Evolutionary conservation across 2,329 filamentous ascomycete genomes (phyloP).

Genomic region (Leptographium wingfieldii): DNA sequence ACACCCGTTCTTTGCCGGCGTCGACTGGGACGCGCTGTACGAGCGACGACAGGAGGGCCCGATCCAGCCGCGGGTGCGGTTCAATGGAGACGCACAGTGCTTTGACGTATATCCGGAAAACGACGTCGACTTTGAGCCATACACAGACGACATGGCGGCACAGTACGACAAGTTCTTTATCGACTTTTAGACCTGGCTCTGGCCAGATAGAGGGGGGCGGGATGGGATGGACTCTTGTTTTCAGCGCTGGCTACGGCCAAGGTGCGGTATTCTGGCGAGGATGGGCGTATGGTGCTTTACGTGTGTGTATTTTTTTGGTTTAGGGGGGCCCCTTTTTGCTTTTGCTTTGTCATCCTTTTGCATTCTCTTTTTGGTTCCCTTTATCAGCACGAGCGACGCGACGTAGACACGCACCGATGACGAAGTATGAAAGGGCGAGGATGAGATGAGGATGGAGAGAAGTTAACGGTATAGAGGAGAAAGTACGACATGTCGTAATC

Average conservation of each 20-base stretch:
- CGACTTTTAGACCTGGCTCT: conserved; percentile 42
- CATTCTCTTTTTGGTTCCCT: neutral
- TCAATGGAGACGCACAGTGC: conserved; percentile 63
- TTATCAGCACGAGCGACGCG: neutral
- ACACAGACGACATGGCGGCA: conserved; percentile 54
- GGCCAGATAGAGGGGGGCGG: neutral
- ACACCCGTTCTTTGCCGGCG: conserved; percentile 61
- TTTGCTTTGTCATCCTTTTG: neutral
- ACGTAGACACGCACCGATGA: neutral
- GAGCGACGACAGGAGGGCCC: conserved; percentile 52
- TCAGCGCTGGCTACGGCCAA: neutral
- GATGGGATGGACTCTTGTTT: neutral
- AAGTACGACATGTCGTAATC: neutral
- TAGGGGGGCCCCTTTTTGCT: neutral
- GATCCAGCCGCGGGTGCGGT: conserved; percentile 62
- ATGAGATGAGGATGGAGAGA: neutral
- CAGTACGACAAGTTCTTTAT: conserved; percentile 61
- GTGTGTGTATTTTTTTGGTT: neutral
- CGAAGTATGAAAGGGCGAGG: neutral
- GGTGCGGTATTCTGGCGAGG: neutral
- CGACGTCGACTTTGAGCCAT: conserved; percentile 49
- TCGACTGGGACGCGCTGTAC: conserved; percentile 64
- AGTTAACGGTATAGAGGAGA: neutral
- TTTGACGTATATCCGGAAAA: conserved; percentile 78
- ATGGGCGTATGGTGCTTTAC: neutral